Evolutionary conservation across 1,139 yeast species (phyloP), one percentile per base, ranked within the genome.

Genomic region (Kodamaea ohmeri): DNA sequence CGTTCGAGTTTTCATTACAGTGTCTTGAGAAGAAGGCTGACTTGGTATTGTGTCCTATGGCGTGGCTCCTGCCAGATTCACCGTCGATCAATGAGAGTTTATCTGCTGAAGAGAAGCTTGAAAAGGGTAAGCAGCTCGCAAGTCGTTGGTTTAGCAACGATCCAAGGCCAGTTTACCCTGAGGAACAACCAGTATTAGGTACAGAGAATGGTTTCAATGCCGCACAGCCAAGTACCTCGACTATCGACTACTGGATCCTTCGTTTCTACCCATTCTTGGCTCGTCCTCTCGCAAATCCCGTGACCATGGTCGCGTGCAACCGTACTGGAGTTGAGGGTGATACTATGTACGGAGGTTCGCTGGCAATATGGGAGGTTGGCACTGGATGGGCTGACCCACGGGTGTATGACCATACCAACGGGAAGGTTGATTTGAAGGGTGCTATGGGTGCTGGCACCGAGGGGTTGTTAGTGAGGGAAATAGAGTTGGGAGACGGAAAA

Each of bases 1-100:
- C 67, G 25, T 88, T 74, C 55, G 97, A 90, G 56, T 87, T 86
- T 58, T 74, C 90, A 0, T 56, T 61, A 20, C 66, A 71, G 37
- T 80, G 87, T 42, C 56, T 65, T 24, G 52, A 61, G 1, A 71
- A 79, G 37, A 55, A 63, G 13, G 75, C 78, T 0, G 67, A 73
- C 29, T 60, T 90, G 43, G 68, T 87, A 0, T 56, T 89, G 18
- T 78, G 87, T 46, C 95, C 96, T 2, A 88, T 86, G 78, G 95
- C 95, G 0, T 90, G 97, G 97, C 65, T 87, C 35, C 80, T 81
- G 35, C 68, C 78, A 0, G 48, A 57, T 28, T 74, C 83, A 0
- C 81, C 81, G 0, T 68, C 69, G 4, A 51, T 64, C 6, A 15
- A 25, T 12, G 32, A 31, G 13, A 14, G n/a, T 11, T 15, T 19